These are phyloP conservation scores for Talaromyces atroroseus DNA, from an alignment of 2,329 filamentous ascomycete species.

Conservation along the genomic window DNA sequence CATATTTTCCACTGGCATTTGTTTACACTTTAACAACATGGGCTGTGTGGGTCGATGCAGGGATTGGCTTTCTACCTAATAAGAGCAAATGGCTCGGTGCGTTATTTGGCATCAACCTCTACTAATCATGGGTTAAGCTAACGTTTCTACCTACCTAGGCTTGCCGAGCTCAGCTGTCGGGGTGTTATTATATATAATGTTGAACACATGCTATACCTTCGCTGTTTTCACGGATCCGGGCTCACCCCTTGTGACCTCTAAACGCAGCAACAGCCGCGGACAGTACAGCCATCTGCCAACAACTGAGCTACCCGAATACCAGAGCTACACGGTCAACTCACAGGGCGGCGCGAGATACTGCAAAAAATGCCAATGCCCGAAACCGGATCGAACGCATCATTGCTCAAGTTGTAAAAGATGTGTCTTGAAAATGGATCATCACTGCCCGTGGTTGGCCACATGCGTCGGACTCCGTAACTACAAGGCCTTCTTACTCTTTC, in stretches of 20 bases:
- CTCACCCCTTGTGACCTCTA: constrained; percentile 44
- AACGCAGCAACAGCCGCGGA: constrained; percentile 25
- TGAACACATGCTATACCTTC: constrained; percentile 84
- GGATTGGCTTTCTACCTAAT: constrained; percentile 56
- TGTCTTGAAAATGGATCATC: constrained; percentile 98
- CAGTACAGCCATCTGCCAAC: constrained; percentile 75
- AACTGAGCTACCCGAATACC: constrained; percentile 56
- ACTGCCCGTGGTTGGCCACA: constrained; percentile 95
- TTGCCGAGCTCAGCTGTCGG: constrained; percentile 56
- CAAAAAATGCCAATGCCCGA: constrained; percentile 93
- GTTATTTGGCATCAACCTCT: constrained; percentile 9
- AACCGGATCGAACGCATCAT: constrained; percentile 94
- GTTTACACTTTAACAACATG: constrained; percentile 88
- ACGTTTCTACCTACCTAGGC: constrained; percentile 21
- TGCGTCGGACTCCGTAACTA: constrained; percentile 93
- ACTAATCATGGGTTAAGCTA: not conserved
- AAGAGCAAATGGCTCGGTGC: constrained; percentile 45
- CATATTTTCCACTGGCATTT: constrained; percentile 81
- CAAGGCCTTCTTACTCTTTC: constrained; percentile 88
- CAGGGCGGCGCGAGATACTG: constrained; percentile 84
- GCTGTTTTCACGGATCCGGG: constrained; percentile 93
- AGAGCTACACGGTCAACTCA: constrained; percentile 85
- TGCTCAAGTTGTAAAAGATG: constrained; percentile 92
- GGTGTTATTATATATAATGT: constrained; percentile 66
- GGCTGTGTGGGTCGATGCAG: constrained; percentile 82